Base-by-base conservation (phyloP, 1,284 basidiomycete genomes). In the Omphalotus olearius region DNA sequence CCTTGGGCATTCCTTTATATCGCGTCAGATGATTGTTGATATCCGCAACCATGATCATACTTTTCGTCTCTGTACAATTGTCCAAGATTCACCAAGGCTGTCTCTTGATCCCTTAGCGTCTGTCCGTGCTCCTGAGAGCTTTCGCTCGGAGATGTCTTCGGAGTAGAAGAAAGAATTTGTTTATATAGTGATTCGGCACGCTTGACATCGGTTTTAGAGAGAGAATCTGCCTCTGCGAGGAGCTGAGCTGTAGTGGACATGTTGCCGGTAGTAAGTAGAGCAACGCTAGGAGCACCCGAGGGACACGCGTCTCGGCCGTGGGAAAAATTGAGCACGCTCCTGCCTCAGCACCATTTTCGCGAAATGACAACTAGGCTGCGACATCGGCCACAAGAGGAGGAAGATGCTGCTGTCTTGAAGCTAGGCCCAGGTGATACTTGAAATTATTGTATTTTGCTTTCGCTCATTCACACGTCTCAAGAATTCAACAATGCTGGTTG, bases 401-500 rank as follows among this genome's bases (percentile, higher is more conserved):
- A 87, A 60, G 85, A 88, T 69, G 85, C 85, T 7, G 74, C 84
- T 11, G 75, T 79, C 17, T 66, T 88, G 59, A 86, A 85, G 64
- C 77, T 88, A 18, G 84, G 85, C 6, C 64, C 78, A 64, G 84
- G 83, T 82, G 58, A 44, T 16, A 7, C 16, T 1, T 47, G 9
- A 49, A 50, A 23, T 14, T n/a, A 44, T 36, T 18, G 13, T 25
- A 23, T 25, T 41, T 38, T 36, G 18, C 40, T 43, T 36, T 43
- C 14, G 37, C 25, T 52, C 26, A 25, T 23, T 50, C 43, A 43
- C 43, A 43, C 23, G 16, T 42, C 54, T 42, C 0, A 59, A 92
- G 93, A 93, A 63, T 95, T 95, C 71, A 90, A 91, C 70, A 91
- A 91, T 60, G 89, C 88, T 2, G 91, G 90, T 72, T 94, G 91